Evolutionary conservation across 805 yeast species (phyloP).

Genomic region (Vanderwaltozyma yarrowii): DNA sequence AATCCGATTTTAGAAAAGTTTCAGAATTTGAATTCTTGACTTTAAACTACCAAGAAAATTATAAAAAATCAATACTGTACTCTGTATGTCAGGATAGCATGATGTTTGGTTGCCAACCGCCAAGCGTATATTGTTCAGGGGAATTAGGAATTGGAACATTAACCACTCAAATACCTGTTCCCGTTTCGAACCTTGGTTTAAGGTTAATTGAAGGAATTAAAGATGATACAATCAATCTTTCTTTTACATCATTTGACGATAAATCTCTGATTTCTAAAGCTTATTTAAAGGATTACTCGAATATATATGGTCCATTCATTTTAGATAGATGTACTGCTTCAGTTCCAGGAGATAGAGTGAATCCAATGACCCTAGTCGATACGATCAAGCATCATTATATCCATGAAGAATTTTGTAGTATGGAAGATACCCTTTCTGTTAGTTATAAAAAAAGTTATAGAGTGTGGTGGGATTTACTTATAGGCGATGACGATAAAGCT

Average conservation of each 20-base stretch:
- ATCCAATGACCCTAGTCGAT: no score
- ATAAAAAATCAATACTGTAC: slow-evolving; percentile 11
- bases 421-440: no score
- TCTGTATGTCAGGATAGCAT: slow-evolving; percentile 14
- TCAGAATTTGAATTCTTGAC: slow-evolving; percentile 15
- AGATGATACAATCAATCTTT: slow-evolving; percentile 2
- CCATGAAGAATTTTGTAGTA: no score
- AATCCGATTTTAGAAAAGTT: slow-evolving; percentile 13
- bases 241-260: slow-evolving; percentile 16
- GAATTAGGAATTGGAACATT: slow-evolving; percentile 19
- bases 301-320: background rate
- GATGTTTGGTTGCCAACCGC: slow-evolving; percentile 10
- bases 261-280: background rate
- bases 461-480: background rate
- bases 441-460: no score
- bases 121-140: slow-evolving; percentile 10
- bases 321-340: no score
- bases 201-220: slow-evolving; percentile 3
- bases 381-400: no score
- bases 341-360: no score
- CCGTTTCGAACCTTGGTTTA: slow-evolving; percentile 11
- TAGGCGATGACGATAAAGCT: background rate
- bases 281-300: no score
- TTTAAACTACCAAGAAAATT: slow-evolving; percentile 12
- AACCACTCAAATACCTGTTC: slow-evolving; percentile 22